These are phyloP conservation scores for Leishmania braziliensis DNA, from an alignment of 208 protist species.

Conservation along the genomic window DNA sequence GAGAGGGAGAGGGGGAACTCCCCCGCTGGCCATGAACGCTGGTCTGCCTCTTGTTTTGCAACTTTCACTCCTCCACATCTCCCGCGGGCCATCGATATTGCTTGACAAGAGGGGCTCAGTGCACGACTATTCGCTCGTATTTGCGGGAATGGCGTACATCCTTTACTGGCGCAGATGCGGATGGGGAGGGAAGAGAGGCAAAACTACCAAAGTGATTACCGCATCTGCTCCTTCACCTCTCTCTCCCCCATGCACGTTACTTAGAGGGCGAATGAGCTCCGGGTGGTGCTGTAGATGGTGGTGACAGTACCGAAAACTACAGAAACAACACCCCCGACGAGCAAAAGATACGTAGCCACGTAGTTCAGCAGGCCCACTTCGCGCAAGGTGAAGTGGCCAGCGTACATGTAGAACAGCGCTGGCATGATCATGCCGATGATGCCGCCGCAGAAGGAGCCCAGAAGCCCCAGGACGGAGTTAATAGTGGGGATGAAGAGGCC, in stretches of 20 bases:
- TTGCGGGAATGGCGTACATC: not conserved
- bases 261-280: constrained; percentile 37
- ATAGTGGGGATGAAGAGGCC: constrained; percentile 47
- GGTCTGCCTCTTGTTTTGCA: not conserved
- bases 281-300: constrained; percentile 47
- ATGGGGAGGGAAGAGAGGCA: not conserved
- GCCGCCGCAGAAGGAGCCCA: constrained; percentile 53
- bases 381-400: constrained; percentile 39
- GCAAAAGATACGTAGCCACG: constrained; percentile 46
- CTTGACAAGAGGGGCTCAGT: not conserved
- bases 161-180: not conserved
- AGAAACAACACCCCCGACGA: constrained; percentile 47
- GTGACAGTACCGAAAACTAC: constrained; percentile 43
- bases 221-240: not conserved
- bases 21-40: not conserved
- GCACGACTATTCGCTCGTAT: not conserved
- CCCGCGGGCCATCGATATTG: not conserved
- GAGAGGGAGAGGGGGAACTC: not conserved
- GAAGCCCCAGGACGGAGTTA: constrained; percentile 52
- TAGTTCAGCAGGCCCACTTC: constrained; percentile 44
- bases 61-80: not conserved
- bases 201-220: not conserved
- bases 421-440: constrained; percentile 67
- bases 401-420: constrained; percentile 67
- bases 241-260: not conserved